phyloP scores from a whole-genome alignment of 805 yeast genomes.

The Wickerhamiella dianesei region DNA sequence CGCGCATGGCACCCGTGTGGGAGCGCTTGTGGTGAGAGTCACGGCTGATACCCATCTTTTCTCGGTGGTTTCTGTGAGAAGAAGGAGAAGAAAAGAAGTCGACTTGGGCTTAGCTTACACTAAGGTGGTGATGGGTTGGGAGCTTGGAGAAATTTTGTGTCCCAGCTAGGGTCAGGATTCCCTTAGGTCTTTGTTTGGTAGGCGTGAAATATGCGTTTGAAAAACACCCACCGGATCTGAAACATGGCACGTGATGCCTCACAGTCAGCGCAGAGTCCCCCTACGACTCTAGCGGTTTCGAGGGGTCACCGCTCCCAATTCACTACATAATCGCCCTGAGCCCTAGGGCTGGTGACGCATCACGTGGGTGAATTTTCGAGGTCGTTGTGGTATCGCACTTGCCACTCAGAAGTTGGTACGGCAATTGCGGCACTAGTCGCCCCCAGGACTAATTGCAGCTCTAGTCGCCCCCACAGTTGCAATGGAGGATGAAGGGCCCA shows the following conservation, averaged over 20 bases:
- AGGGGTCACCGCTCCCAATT: too few species aligned
- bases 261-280: constrained; percentile 3
- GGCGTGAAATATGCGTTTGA: neutral
- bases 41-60: constrained; percentile 97
- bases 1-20: constrained; percentile 99
- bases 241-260: neutral
- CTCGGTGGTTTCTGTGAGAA: neutral
- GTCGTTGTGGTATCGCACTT: too few species aligned
- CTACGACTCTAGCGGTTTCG: constrained; percentile 93
- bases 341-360: too few species aligned
- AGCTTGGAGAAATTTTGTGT: neutral
- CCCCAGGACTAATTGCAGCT: too few species aligned
- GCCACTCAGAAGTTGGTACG: too few species aligned
- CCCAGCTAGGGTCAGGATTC: neutral
- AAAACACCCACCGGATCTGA: neutral
- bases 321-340: too few species aligned
- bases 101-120: neutral
- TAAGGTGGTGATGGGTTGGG: neutral
- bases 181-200: too few species aligned
- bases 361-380: too few species aligned
- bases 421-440: too few species aligned
- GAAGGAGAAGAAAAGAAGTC: neutral
- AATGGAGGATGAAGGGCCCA: constrained; percentile 4
- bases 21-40: constrained; percentile 99
- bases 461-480: too few species aligned